These are phyloP conservation scores for Silybum marianum DNA, from an alignment of 129 eudicot genomes.

Conservation along the genomic window DNA sequence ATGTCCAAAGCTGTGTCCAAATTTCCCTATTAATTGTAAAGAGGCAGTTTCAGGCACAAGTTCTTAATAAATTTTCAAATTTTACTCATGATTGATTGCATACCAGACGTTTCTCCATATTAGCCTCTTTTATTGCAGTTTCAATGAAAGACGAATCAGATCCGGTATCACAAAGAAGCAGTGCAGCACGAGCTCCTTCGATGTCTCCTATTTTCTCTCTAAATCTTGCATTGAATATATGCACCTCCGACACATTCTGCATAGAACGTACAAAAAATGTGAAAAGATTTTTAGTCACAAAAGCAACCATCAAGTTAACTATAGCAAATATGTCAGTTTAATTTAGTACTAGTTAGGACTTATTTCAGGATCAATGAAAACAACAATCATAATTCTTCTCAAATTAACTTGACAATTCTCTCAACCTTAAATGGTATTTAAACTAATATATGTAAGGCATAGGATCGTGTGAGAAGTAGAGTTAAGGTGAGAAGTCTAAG, in stretches of 20 bases:
- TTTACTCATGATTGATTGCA: slow-evolving; percentile 12
- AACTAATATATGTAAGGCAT: no score
- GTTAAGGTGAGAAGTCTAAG: no score
- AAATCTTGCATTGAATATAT: slow-evolving; percentile 72
- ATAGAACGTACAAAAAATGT: slow-evolving; percentile 15
- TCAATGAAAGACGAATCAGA: slow-evolving; percentile 50
- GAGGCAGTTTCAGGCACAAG: slow-evolving; percentile 2
- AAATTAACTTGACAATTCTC: neutral
- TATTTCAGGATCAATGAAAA: neutral
- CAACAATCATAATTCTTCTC: neutral
- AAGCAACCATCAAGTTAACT: neutral
- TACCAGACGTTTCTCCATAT: slow-evolving; percentile 91
- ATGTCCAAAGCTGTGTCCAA: slow-evolving; percentile 56
- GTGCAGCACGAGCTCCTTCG: slow-evolving; percentile 76
- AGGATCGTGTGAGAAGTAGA: no score
- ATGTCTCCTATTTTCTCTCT: slow-evolving; percentile 84
- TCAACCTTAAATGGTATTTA: neutral
- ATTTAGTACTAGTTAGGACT: neutral
- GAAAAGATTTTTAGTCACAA: neutral
- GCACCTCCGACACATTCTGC: slow-evolving; percentile 76
- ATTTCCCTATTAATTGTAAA: slow-evolving; percentile 66
- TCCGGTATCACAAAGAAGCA: slow-evolving; percentile 42
- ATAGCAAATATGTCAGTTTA: neutral
- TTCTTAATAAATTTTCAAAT: neutral
- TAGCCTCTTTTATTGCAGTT: slow-evolving; percentile 58